Evolutionary conservation across 2,329 filamentous ascomycete genomes (phyloP).

Genomic region (Dactylellina leptospora): DNA sequence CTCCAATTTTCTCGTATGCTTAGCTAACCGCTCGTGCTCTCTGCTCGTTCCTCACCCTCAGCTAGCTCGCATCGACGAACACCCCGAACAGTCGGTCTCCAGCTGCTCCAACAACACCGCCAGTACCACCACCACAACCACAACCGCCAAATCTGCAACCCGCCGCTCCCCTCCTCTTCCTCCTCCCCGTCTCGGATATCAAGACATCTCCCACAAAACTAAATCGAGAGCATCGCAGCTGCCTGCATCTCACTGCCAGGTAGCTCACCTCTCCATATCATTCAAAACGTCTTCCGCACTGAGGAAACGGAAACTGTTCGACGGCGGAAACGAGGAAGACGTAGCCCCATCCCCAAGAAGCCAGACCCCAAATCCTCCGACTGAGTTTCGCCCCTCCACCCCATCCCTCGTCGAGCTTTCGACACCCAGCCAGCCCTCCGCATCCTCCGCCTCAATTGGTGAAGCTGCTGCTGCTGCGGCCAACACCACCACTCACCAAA

Average conservation of each 20-base stretch:
- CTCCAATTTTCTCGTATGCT: too few relatives aligned
- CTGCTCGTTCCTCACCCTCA: too few relatives aligned
- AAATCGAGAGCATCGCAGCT: slow-evolving; percentile 48
- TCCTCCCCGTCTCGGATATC: neutral
- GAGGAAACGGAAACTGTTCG: slow-evolving; percentile 53
- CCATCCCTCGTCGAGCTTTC: slow-evolving; percentile 42
- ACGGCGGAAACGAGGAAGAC: slow-evolving; percentile 49
- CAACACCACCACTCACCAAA: neutral
- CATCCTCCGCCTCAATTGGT: slow-evolving; percentile 29
- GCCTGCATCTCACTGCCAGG: slow-evolving; percentile 46
- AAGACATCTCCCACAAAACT: too few relatives aligned
- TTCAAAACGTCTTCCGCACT: slow-evolving; percentile 54
- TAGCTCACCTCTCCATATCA: slow-evolving; percentile 30
- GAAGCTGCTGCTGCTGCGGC: neutral
- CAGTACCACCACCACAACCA: neutral
- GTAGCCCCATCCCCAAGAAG: slow-evolving; percentile 45
- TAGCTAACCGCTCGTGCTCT: too few relatives aligned
- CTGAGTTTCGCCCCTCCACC: slow-evolving; percentile 48
- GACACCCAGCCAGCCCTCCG: slow-evolving; percentile 20
- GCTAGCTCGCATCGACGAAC: too few relatives aligned
- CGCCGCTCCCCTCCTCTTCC: neutral
- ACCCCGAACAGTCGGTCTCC: too few relatives aligned
- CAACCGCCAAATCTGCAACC: neutral
- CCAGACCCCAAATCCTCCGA: slow-evolving; percentile 53
- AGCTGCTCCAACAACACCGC: too few relatives aligned